Base-by-base conservation (phyloP, 345 rosid genomes). In the Dipteronia sinensis region DNA sequence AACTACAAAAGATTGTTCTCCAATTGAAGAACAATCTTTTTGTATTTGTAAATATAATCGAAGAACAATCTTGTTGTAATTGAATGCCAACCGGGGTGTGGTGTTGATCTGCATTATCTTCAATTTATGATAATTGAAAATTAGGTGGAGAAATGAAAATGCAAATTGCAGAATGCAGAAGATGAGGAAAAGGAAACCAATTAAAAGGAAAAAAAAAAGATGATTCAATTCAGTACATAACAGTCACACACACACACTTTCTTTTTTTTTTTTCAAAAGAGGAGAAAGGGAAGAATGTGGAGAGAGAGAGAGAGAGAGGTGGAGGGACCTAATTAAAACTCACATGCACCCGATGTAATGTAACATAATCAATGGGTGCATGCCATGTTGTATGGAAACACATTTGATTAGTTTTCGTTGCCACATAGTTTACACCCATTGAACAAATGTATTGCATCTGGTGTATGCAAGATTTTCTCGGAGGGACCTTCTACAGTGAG, bases 161-260 rank as follows among this genome's bases (percentile, higher is more conserved):
- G n/a, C 64, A 72, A 72, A 31, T 72, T 49, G 34, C 65, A 38
- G 51, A 72, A 40, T 49, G 34, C 65, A 38, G 51, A 72, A 40
- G 51, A 56, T 20, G 40, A 59, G 51, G 53, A 27, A 13, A 51
- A 71, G 34, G 17, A 16, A 49, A 27, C 8, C n/a, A 53, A 25
- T 7, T 12, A 12, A 68, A 8, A 27, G 27, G 1, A 20, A 68
- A 10, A 11, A 68, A 23, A 51, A 47, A 47, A 13, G 61, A 13
- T 6, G 11, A 71, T 53, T 27, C 34, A 9, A 55, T 19, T 31
- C 46, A 31, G 27, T 34, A 34, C 38, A 34, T 34, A 34, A 6
- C 6, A 34, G 38, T 6, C 67, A 6, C 34, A 15, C 51, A 15
- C 51, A n/a, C 8, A 16, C 3, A 17, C 53, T 58, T 56, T 72